Evolutionary conservation across 441 rosid species (phyloP), one percentile per base, ranked within the genome.

Genomic region (Populus hybrid): DNA sequence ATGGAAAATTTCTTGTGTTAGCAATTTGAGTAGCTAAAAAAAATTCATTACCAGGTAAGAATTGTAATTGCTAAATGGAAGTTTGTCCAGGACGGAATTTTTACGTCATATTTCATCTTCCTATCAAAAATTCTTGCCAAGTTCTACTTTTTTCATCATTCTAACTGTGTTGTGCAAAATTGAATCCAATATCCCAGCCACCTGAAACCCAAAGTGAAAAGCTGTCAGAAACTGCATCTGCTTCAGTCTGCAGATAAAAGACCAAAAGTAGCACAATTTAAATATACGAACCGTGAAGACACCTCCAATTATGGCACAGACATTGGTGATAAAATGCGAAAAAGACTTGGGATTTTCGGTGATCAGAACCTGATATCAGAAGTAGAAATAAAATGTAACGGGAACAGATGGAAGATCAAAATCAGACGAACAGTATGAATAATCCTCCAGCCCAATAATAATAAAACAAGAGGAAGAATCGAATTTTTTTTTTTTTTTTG

Each of bases 241-340:
- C 34, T 36, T 36, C 24, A 5, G 14, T 4, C 57, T 5, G 12
- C 18, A 70, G 4, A 28, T 36, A 10, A 35, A 50, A 50, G 8
- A 6, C 16, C 32, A 79, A 80, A 57, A 64, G 69, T 46, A 69
- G 6, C 67, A 81, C 50, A 46, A 71, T 80, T 50, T 1, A 20
- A n/a, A 50, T 75, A 70, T 72, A 89, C 99, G 69, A 70, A 96
- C 99, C 90, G 98, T 97, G 91, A 97, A 97, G 81, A 97, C 82
- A 34, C 99, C 99, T 26, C 99, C 99, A 64, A 97, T 90, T n/a
- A 97, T 97, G 81, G 99, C 99, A 61, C 99, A 97, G 66, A 94
- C 89, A 76, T 93, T 97, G 81, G 99, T 97, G 85, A 97, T 86
- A 79, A 97, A 97, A 81, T 97, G 98, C 0, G 98, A 93, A 83